Evolutionary conservation across 2,329 filamentous ascomycete genomes (phyloP).

Genomic region (Ophiostoma sp.): DNA sequence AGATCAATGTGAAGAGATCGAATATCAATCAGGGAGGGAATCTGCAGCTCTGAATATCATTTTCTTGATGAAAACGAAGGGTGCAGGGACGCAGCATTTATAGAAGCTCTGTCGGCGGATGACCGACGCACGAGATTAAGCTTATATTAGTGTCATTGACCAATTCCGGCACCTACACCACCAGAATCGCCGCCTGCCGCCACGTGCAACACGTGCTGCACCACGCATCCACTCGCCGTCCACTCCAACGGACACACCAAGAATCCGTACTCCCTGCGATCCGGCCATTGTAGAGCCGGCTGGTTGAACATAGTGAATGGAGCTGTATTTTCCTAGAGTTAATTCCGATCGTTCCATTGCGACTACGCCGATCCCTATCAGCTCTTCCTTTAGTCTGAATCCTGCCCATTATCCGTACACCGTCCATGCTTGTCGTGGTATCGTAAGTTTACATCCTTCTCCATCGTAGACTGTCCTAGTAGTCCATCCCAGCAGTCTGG

Average conservation of each 20-base stretch:
- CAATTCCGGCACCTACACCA: constrained; percentile 9
- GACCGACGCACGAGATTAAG: constrained; percentile 1
- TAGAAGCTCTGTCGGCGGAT: neutral
- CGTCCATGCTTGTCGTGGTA: neutral
- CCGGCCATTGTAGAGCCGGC: neutral
- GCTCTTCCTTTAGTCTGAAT: neutral
- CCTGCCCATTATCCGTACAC: neutral
- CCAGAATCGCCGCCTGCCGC: neutral
- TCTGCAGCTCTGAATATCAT: neutral
- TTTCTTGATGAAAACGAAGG: neutral
- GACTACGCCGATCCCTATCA: neutral
- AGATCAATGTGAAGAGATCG: neutral
- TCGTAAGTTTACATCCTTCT: neutral
- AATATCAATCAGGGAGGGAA: neutral
- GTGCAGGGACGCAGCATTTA: neutral
- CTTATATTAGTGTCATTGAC: constrained; percentile 3
- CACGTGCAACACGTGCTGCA: constrained; percentile 3
- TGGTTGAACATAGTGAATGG: neutral
- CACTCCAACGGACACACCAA: neutral
- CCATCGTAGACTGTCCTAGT: neutral
- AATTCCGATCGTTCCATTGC: neutral
- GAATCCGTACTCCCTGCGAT: neutral
- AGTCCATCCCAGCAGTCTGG: neutral
- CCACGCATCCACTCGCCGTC: neutral
- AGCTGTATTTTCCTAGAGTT: neutral